These are phyloP conservation scores for Ajuga reptans DNA, from an alignment of 305 asterid species.

Conservation along the genomic window DNA sequence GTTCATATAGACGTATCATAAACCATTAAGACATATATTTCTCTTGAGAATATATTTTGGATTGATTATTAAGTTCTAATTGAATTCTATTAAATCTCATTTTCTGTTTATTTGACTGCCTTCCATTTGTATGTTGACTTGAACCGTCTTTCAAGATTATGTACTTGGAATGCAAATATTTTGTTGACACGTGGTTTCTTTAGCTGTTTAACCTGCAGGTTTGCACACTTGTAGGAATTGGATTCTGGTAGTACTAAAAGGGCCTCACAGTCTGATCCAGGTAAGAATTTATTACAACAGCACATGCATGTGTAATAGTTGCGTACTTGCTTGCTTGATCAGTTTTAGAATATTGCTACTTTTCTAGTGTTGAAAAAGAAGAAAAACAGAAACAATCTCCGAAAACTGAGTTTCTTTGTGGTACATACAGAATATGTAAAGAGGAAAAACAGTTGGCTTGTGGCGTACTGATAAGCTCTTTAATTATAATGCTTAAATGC, in stretches of 20 bases:
- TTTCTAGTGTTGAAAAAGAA: no score
- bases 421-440: no score
- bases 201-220: not conserved
- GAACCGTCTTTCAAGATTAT: not conserved
- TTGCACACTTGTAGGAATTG: no score
- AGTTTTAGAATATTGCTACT: no score
- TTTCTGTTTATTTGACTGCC: not conserved
- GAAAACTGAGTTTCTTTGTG: no score
- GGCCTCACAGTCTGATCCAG: not conserved
- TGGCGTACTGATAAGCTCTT: no score
- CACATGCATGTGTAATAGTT: not conserved
- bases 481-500: no score
- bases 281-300: not conserved
- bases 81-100: not conserved
- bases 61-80: not conserved
- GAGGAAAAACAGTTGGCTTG: no score
- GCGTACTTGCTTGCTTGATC: no score
- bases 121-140: not conserved
- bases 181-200: not conserved
- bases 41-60: not conserved
- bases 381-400: no score
- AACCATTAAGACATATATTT: slow-evolving; percentile 6
- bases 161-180: not conserved
- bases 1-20: not conserved
- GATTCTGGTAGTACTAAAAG: not conserved